Evolutionary conservation across 106 monocot species (phyloP).

Genomic region (Allium cepa): DNA sequence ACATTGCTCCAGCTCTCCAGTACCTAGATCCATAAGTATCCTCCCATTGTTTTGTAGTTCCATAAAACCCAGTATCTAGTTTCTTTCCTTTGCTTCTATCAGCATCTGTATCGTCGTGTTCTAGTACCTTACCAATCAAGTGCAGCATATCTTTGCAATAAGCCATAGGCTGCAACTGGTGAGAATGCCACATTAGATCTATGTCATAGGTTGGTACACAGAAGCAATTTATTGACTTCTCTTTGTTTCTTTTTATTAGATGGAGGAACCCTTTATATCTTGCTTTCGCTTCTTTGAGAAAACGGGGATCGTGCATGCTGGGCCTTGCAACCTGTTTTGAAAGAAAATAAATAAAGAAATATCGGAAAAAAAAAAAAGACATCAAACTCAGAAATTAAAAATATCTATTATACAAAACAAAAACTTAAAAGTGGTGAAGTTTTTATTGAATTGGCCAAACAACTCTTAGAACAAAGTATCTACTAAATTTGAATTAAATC

Average conservation of each 20-base stretch:
- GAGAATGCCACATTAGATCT: constrained; percentile 96
- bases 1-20: constrained; percentile 87
- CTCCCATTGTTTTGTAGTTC: constrained; percentile 75
- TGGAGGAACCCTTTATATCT: constrained; percentile 90
- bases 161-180: constrained; percentile 71
- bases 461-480: too few species aligned
- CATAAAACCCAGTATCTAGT: constrained; percentile 73
- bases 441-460: background rate
- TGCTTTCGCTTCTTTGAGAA: constrained; percentile 53
- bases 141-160: constrained; percentile 68
- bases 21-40: constrained; percentile 73
- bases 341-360: background rate
- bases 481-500: too few species aligned
- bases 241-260: constrained; percentile 72
- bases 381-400: too few species aligned
- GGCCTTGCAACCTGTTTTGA: constrained; percentile 66
- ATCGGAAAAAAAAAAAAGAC: too few species aligned
- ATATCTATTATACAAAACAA: background rate
- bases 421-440: background rate
- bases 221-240: constrained; percentile 48
- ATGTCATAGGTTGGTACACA: constrained; percentile 92
- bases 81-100: constrained; percentile 80
- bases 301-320: constrained; percentile 38
- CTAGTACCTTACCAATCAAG: constrained; percentile 65
- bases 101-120: constrained; percentile 92